Evolutionary conservation across 441 rosid genomes (phyloP).

Genomic region (Aleurites moluccanus): DNA sequence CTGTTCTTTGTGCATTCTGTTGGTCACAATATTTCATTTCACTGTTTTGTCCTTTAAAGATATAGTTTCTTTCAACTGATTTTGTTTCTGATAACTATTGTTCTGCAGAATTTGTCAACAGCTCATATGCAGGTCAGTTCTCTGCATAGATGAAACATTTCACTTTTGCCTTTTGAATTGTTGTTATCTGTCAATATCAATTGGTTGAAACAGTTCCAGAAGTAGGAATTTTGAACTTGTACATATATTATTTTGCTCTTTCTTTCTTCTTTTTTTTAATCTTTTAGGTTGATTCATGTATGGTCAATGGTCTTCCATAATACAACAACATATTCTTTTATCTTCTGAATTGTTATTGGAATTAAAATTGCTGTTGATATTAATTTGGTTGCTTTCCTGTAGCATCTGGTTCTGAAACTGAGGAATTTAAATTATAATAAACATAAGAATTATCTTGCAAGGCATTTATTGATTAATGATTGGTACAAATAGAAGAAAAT

Average conservation of each 20-base stretch:
- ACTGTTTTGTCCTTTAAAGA: neutral
- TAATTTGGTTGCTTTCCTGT: neutral
- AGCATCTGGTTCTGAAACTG: neutral
- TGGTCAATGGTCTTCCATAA: neutral
- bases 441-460: neutral
- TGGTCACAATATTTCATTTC: neutral
- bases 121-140: conserved; percentile 36
- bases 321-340: neutral
- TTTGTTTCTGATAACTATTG: neutral
- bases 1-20: neutral
- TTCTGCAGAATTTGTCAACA: conserved; percentile 35
- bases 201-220: neutral
- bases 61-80: neutral
- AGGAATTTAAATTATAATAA: neutral
- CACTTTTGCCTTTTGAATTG: neutral
- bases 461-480: neutral
- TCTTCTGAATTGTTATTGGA: neutral
- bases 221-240: neutral
- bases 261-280: neutral
- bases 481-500: neutral
- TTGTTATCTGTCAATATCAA: neutral
- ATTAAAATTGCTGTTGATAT: neutral
- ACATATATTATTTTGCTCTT: neutral
- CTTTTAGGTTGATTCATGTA: neutral
- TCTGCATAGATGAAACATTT: neutral